phyloP scores from a whole-genome alignment of 768 basidiomycete genomes.

The Leccinellum luteum region DNA sequence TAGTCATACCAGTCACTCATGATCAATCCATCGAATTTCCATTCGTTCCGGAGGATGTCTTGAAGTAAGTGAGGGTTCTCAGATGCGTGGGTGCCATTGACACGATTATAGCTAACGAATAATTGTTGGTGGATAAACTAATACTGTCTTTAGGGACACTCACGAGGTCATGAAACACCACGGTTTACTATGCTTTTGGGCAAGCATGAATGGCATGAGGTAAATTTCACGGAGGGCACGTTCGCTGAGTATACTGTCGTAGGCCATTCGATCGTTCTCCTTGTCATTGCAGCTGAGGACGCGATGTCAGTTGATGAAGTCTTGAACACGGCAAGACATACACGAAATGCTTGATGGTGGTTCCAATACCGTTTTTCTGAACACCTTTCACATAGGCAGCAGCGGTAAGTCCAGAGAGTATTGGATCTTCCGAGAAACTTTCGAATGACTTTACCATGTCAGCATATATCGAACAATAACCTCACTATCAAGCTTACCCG shows the following conservation, averaged over 20 bases:
- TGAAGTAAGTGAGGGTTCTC: conserved; percentile 61
- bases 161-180: conserved; percentile 62
- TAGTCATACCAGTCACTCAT: conserved; percentile 77
- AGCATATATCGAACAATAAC: conserved; percentile 4
- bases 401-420: conserved; percentile 66
- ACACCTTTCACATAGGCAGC: conserved; percentile 75
- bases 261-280: conserved; percentile 70
- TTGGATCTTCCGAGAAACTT: conserved; percentile 77
- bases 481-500: conserved; percentile 39
- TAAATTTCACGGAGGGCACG: conserved; percentile 59
- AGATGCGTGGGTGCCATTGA: conserved; percentile 71
- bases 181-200: conserved; percentile 49
- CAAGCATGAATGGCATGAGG: conserved; percentile 61
- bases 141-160: conserved; percentile 23
- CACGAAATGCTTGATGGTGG: conserved; percentile 83
- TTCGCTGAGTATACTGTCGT: conserved; percentile 48
- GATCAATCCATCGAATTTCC: conserved; percentile 68
- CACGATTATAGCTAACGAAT: conserved; percentile 57
- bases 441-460: conserved; percentile 56
- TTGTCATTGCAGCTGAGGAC: conserved; percentile 68
- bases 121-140: not conserved
- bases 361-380: conserved; percentile 72
- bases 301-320: not conserved
- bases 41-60: conserved; percentile 67
- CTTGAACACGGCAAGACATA: conserved; percentile 26